phyloP scores from a whole-genome alignment of 106 monocot genomes.

The Vanilla planifolia region DNA sequence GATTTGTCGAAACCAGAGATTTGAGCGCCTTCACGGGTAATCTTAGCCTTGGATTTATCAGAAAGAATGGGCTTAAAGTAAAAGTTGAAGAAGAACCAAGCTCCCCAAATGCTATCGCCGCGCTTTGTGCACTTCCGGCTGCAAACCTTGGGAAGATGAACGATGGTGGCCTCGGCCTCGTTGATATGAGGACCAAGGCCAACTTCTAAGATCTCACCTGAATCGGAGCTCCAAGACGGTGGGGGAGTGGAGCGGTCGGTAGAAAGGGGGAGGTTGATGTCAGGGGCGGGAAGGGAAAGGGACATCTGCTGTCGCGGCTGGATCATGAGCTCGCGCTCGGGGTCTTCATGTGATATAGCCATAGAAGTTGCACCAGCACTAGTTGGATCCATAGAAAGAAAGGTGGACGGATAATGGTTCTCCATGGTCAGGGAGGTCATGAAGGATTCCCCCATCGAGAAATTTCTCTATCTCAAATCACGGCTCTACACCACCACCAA shows the following conservation, averaged over 20 bases:
- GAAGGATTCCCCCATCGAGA: constrained; percentile 33
- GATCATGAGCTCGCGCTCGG: constrained; percentile 17
- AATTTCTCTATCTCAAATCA: too few relatives aligned
- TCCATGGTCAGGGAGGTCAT: constrained; percentile 40
- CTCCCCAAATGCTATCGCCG: constrained; percentile 40
- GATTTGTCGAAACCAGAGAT: constrained; percentile 24
- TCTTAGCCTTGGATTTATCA: constrained; percentile 29
- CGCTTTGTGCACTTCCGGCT: constrained; percentile 21
- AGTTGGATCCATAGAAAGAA: constrained; percentile 37
- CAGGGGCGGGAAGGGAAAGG: constrained; percentile 30
- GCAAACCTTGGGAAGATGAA: constrained; percentile 14
- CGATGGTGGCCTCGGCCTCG: constrained; percentile 21
- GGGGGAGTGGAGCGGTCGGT: constrained; percentile 30
- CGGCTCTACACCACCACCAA: too few relatives aligned
- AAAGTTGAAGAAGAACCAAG: constrained; percentile 42
- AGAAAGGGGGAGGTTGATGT: constrained; percentile 45
- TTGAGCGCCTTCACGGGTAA: constrained; percentile 6
- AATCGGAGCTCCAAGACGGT: constrained; percentile 19
- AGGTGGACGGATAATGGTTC: constrained; percentile 37
- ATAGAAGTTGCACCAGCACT: background rate
- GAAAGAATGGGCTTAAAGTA: constrained; percentile 30
- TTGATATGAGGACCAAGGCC: constrained; percentile 20
- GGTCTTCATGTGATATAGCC: constrained; percentile 13
- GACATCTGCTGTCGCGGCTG: constrained; percentile 4
- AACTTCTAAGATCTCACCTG: constrained; percentile 27